phyloP scores from a whole-genome alignment of 306 rosid species.

The Dryas alaskensis region DNA sequence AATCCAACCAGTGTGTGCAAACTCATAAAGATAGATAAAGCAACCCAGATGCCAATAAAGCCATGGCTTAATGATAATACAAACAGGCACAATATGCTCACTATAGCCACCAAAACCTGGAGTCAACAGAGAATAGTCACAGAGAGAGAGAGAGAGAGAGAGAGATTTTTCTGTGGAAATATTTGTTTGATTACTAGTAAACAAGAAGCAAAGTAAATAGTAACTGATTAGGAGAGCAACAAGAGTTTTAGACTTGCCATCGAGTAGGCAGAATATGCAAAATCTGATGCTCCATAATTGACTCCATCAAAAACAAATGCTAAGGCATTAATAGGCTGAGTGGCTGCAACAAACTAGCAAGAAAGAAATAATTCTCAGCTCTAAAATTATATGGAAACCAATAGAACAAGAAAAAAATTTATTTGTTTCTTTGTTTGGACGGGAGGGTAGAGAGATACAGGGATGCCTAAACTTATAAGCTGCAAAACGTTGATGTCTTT shows the following conservation, averaged over 20 bases:
- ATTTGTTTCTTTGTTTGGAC: slow-evolving; percentile 6
- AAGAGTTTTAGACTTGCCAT: slow-evolving; percentile 49
- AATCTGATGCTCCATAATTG: slow-evolving; percentile 93
- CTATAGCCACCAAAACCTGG: slow-evolving; percentile 69
- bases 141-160: background rate
- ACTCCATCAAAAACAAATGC: slow-evolving; percentile 92
- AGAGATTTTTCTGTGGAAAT: background rate
- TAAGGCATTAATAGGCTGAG: slow-evolving; percentile 74
- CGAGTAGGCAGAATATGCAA: slow-evolving; percentile 83
- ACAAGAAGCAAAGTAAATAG: background rate
- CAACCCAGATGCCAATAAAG: slow-evolving; percentile 85
- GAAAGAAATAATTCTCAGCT: slow-evolving; percentile 12
- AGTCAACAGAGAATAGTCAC: background rate
- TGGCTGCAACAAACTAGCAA: slow-evolving; percentile 69
- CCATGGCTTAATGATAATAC: slow-evolving; percentile 58
- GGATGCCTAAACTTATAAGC: slow-evolving; percentile 39
- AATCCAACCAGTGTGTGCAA: slow-evolving; percentile 71
- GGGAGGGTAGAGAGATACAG: slow-evolving; percentile 21
- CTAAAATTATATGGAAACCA: background rate
- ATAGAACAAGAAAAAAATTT: background rate
- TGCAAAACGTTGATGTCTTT: slow-evolving; percentile 25
- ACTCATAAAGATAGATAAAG: slow-evolving; percentile 70
- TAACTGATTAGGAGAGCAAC: background rate
- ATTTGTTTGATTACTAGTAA: background rate
- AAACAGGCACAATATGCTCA: slow-evolving; percentile 58